Percentiles rank a stretch among this genome's conserved stretches.
Conservation (phyloP, 768 basidiomycete species). For the Antrodiella citrinella region DNA sequence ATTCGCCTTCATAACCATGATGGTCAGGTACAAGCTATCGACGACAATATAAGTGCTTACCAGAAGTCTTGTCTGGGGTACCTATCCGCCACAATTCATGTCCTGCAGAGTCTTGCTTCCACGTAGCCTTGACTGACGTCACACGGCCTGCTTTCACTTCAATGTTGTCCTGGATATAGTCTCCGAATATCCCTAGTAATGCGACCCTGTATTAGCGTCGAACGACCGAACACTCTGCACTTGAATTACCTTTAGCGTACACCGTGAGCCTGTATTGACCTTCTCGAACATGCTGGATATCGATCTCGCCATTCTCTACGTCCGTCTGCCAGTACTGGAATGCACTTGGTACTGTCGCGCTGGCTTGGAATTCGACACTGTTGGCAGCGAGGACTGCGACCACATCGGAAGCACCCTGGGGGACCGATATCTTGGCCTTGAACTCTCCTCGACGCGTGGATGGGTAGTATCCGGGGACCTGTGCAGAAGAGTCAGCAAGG, state of each 20-base stretch:
- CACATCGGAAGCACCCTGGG: slow-evolving; percentile 12
- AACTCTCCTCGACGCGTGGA: slow-evolving; percentile 15
- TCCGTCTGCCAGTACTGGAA: slow-evolving; percentile 22
- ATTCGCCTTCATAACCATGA: slow-evolving; percentile 12
- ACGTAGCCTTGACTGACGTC: slow-evolving; percentile 11
- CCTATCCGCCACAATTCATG: slow-evolving; percentile 22
- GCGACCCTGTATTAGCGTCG: no score
- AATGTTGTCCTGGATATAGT: slow-evolving; percentile 19
- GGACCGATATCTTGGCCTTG: slow-evolving; percentile 9
- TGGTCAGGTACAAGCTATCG: neutral
- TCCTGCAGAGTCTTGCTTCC: slow-evolving; percentile 18
- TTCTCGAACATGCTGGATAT: slow-evolving; percentile 19
- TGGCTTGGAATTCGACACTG: slow-evolving; percentile 18
- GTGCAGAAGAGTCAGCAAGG: neutral
- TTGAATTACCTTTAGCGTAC: slow-evolving; percentile 11
- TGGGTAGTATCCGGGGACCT: slow-evolving; percentile 17
- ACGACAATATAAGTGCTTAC: no score
- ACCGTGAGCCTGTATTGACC: slow-evolving; percentile 22
- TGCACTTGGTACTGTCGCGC: slow-evolving; percentile 13
- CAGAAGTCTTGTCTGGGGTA: slow-evolving; percentile 17
- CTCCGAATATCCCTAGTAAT: slow-evolving; percentile 19
- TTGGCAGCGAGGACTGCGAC: slow-evolving; percentile 19
- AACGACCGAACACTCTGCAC: neutral
- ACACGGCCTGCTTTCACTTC: slow-evolving; percentile 10
- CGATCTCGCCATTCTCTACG: slow-evolving; percentile 10